A percentile compares a stretch with the other conserved stretches of the same genome.
These are phyloP conservation scores for Polygonum aviculare DNA, from an alignment of 148 eudicot species.

Conservation along the genomic window DNA sequence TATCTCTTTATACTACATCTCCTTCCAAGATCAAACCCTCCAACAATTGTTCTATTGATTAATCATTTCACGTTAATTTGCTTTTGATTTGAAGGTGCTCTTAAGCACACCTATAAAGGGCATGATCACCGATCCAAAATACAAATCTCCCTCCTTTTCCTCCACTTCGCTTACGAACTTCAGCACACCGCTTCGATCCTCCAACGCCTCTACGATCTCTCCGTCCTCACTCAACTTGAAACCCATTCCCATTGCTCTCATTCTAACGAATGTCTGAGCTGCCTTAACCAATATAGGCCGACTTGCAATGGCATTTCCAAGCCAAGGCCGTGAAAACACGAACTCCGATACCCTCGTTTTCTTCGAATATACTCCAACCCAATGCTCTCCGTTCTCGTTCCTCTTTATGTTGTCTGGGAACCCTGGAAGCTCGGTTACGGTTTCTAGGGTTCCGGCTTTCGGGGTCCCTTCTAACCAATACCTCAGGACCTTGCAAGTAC, in stretches of 20 bases:
- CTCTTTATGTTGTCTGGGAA: conserved; percentile 62
- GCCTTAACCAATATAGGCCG: conserved; percentile 39
- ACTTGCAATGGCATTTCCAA: conserved; percentile 34
- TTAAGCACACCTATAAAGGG: conserved; percentile 36
- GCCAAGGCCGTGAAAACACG: conserved; percentile 35
- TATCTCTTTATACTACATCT: not conserved
- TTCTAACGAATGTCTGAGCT: conserved; percentile 17
- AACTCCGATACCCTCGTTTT: conserved; percentile 28
- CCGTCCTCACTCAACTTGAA: conserved; percentile 52
- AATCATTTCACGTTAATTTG: not conserved
- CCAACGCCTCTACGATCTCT: conserved; percentile 39
- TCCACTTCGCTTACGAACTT: conserved; percentile 69
- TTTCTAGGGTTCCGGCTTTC: conserved; percentile 30
- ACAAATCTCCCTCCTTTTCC: conserved; percentile 61
- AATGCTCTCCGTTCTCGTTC: conserved; percentile 52
- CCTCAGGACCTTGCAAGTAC: conserved; percentile 40
- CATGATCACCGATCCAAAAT: conserved; percentile 65
- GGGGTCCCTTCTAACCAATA: conserved; percentile 27
- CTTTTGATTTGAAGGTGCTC: not conserved
- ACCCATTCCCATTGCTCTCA: conserved; percentile 49
- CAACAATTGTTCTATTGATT: not conserved
- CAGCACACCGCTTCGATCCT: conserved; percentile 45
- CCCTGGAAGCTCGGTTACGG: conserved; percentile 37
- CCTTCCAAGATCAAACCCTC: not conserved
- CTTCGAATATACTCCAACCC: conserved; percentile 66